Evolutionary conservation across 176 grass and related monocot genomes (phyloP).

Genomic region (Oropetium thomaeum): DNA sequence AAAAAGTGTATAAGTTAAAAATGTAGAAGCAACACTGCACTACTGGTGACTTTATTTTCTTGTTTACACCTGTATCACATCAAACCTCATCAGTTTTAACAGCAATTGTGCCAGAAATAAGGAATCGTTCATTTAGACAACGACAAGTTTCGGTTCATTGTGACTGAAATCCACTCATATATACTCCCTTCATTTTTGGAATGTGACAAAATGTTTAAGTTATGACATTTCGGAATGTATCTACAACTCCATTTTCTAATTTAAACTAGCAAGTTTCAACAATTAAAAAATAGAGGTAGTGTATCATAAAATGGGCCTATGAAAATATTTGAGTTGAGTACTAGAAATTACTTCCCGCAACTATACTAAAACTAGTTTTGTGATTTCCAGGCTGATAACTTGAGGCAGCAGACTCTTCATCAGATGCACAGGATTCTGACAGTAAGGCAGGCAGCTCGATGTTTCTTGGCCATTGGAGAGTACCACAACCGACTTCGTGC

Average conservation of each 20-base stretch:
- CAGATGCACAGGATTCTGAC: conserved; percentile 81
- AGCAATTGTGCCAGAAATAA: neutral
- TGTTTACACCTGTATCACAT: neutral
- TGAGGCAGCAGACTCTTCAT: conserved; percentile 91
- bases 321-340: neutral
- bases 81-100: conserved; percentile 2
- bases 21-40: neutral
- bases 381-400: conserved; percentile 76
- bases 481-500: conserved; percentile 77
- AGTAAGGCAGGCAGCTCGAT: conserved; percentile 70
- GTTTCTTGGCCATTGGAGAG: conserved; percentile 78
- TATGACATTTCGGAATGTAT: neutral
- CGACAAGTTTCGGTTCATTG: neutral
- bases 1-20: neutral
- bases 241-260: no score
- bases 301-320: neutral
- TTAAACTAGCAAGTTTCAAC: no score
- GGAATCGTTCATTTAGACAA: neutral
- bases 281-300: no score
- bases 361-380: conserved; percentile 1
- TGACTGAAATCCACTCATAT: neutral
- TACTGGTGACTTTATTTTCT: neutral
- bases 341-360: neutral
- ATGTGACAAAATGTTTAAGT: neutral
- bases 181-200: no score